These are phyloP conservation scores for Hypomyces rosellus DNA, from an alignment of 2,329 filamentous ascomycete species.

Conservation along the genomic window DNA sequence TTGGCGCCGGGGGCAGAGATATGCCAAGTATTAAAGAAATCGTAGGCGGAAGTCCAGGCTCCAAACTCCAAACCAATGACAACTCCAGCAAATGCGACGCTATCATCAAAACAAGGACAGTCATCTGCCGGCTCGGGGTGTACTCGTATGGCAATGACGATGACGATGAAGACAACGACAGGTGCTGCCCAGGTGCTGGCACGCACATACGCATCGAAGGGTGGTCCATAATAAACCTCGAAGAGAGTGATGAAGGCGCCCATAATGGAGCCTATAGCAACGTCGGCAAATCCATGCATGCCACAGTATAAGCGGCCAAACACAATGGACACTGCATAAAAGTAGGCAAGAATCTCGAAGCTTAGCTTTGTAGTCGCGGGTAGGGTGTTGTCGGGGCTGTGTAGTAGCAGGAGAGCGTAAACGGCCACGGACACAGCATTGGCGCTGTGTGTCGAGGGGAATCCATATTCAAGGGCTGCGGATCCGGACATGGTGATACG, in stretches of 20 bases:
- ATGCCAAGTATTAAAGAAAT: conserved; percentile 38
- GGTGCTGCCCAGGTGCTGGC: conserved; percentile 59
- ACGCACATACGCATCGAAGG: conserved; percentile 66
- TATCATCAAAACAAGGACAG: conserved; percentile 95
- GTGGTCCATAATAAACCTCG: conserved; percentile 54
- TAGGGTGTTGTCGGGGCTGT: conserved; percentile 57
- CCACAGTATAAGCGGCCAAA: conserved; percentile 92
- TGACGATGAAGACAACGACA: conserved; percentile 54
- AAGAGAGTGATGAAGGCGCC: conserved; percentile 59
- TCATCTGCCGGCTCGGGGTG: conserved; percentile 96
- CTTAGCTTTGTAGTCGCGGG: conserved; percentile 51
- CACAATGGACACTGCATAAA: conserved; percentile 84
- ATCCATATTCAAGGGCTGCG: conserved; percentile 91
- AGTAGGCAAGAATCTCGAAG: conserved; percentile 66
- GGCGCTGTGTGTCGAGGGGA: conserved; percentile 93
- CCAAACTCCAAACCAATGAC: conserved; percentile 78
- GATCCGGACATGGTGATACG: conserved; percentile 97
- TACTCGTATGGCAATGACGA: conserved; percentile 74
- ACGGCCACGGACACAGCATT: conserved; percentile 93
- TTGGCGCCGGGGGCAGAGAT: conserved; percentile 44
- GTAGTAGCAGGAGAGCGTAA: conserved; percentile 69
- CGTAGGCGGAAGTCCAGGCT: conserved; percentile 71
- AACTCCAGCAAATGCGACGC: conserved; percentile 85
- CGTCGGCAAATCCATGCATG: conserved; percentile 96
- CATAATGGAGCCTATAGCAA: conserved; percentile 70